phyloP scores from a whole-genome alignment of 2,329 filamentous ascomycete species.

The Aaosphaeria arxii region DNA sequence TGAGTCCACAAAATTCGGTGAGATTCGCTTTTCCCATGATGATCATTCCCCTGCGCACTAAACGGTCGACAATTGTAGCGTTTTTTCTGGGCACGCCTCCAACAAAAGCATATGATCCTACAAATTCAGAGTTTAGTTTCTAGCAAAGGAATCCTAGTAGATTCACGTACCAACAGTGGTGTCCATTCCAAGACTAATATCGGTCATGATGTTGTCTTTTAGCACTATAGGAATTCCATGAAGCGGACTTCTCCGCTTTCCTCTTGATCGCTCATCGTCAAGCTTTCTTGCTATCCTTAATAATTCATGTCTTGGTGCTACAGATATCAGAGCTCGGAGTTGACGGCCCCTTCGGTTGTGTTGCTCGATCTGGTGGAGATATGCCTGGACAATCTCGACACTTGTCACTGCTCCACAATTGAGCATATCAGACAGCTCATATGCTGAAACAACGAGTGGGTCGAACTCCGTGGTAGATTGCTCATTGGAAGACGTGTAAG shows the following conservation, averaged over 20 bases:
- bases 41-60: slow-evolving; percentile 39
- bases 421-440: slow-evolving; percentile 29
- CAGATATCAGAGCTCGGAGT: slow-evolving; percentile 36
- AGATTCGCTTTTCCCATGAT: slow-evolving; percentile 44
- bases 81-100: slow-evolving; percentile 36
- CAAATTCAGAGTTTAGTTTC: background rate
- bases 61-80: slow-evolving; percentile 36
- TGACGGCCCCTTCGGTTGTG: slow-evolving; percentile 35
- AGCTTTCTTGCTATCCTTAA: slow-evolving; percentile 36
- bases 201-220: slow-evolving; percentile 43
- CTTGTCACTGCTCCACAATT: slow-evolving; percentile 27
- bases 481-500: slow-evolving; percentile 24
- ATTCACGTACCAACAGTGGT: slow-evolving; percentile 37
- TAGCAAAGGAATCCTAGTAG: background rate
- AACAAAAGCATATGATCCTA: slow-evolving; percentile 37
- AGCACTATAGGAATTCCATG: slow-evolving; percentile 44
- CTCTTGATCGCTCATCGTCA: slow-evolving; percentile 38
- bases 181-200: slow-evolving; percentile 36
- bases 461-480: slow-evolving; percentile 28
- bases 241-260: slow-evolving; percentile 35
- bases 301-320: slow-evolving; percentile 36
- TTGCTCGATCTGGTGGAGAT: slow-evolving; percentile 32
- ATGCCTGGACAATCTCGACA: slow-evolving; percentile 34
- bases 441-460: slow-evolving; percentile 28
- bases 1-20: slow-evolving; percentile 37